Base-by-base conservation (phyloP, 306 rosid genomes). In the Hippophae rhamnoides region DNA sequence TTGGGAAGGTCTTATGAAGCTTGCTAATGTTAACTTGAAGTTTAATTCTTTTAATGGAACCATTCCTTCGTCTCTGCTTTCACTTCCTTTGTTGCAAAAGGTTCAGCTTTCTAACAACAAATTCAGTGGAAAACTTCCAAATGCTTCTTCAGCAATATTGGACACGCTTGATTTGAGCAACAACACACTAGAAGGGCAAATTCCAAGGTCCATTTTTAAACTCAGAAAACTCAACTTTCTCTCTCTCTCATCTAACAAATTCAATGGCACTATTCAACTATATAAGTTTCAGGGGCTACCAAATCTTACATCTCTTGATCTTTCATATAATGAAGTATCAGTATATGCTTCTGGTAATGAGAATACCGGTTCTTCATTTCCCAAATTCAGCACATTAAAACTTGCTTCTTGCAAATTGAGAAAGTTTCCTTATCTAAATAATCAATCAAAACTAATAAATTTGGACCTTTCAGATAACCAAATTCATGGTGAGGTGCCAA, bases 401-500 rank as follows among this genome's bases (percentile, higher is more conserved):
- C 59, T 87, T 42, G 80, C 72, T 8, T 74, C 79, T 2, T 61
- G 85, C 13, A 71, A 61, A 0, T 8, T 87, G 43, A 13, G 5
- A 10, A 49, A 0, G 2, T 48, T 84, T 13, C 89, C 89, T 0
- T 0, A 13, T 13, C 83, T 87, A 54, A 73, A 7, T 65, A 67
- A 64, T 5, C 76, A 62, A 44, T 49, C 85, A 3, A 9, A 0
- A 11, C 58, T 84, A 43, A 0, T 0, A 1, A 0, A 0, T 68
- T 56, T 86, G 57, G 88, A 83, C 73, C 88, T 83, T 43, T 79
- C 90, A 0, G 0, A 12, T 3, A 86, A 86, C 54, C 53, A 27
- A 7, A 78, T 86, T 55, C 1, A 0, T 12, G 88, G 79, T 5
- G 26, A 56, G 11, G 43, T 84, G 27, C 90, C 95, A 26, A 44